Evolutionary conservation across 2,329 filamentous ascomycete species (phyloP).

Genomic region (Botryotinia globosa): DNA sequence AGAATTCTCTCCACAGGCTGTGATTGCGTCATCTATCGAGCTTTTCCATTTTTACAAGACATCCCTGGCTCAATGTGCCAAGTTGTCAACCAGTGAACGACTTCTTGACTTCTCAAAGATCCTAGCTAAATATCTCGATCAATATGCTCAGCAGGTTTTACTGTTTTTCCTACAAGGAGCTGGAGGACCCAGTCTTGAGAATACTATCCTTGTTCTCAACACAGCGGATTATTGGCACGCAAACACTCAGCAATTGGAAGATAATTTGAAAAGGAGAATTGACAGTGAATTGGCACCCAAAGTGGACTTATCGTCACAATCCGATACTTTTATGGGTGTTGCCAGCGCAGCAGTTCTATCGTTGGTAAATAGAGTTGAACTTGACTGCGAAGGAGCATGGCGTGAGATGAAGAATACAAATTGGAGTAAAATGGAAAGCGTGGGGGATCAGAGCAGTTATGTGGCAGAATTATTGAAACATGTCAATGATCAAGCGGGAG

Average conservation of each 20-base stretch:
- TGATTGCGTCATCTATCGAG: slow-evolving; percentile 91
- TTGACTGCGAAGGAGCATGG: slow-evolving; percentile 83
- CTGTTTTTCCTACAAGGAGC: slow-evolving; percentile 60
- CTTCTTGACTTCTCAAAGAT: slow-evolving; percentile 81
- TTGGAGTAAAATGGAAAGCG: slow-evolving; percentile 90
- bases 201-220: slow-evolving; percentile 84
- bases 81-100: slow-evolving; percentile 86
- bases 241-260: slow-evolving; percentile 89
- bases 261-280: slow-evolving; percentile 88
- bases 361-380: slow-evolving; percentile 79
- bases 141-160: slow-evolving; percentile 91
- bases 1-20: slow-evolving; percentile 85
- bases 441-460: slow-evolving; percentile 91
- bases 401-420: slow-evolving; percentile 95
- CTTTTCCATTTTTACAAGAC: slow-evolving; percentile 96
- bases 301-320: slow-evolving; percentile 88
- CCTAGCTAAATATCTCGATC: slow-evolving; percentile 89
- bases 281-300: slow-evolving; percentile 71
- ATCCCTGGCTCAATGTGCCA: slow-evolving; percentile 90
- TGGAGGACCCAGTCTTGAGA: slow-evolving; percentile 60
- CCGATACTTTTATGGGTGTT: slow-evolving; percentile 92
- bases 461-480: slow-evolving; percentile 76
- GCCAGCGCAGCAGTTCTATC: slow-evolving; percentile 82
- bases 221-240: slow-evolving; percentile 97
- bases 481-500: slow-evolving; percentile 67